phyloP scores from a whole-genome alignment of 2,329 filamentous ascomycete genomes.

The Aspergillus ustus region DNA sequence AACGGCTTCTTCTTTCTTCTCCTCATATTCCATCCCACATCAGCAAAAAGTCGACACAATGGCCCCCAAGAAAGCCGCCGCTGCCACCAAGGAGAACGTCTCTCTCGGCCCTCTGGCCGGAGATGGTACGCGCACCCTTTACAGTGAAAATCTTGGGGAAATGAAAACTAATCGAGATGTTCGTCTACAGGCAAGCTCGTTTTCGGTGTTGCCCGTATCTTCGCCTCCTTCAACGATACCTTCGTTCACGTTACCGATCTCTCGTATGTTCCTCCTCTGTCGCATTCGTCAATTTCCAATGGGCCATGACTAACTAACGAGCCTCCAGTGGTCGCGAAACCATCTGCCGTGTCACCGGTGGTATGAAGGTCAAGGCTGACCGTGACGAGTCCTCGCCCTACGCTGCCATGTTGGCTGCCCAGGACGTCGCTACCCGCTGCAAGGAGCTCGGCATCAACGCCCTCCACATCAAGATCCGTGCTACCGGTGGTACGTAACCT shows the following conservation, averaged over 20 bases:
- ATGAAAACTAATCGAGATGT: slow-evolving; percentile 16
- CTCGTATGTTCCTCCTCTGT: slow-evolving; percentile 60
- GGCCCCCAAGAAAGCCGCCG: slow-evolving; percentile 85
- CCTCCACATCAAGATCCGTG: slow-evolving; percentile 99
- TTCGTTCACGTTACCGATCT: slow-evolving; percentile 99
- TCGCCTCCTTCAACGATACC: slow-evolving; percentile 92
- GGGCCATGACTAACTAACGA: slow-evolving; percentile 17
- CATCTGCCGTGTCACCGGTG: slow-evolving; percentile 99
- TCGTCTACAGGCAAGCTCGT: slow-evolving; percentile 79
- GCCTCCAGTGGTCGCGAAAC: slow-evolving; percentile 91
- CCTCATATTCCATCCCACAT: slow-evolving; percentile 49
- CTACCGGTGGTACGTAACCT: slow-evolving; percentile 80
- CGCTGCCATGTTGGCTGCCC: slow-evolving; percentile 99
- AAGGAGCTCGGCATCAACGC: slow-evolving; percentile 87
- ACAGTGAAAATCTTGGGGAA: background rate
- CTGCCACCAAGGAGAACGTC: slow-evolving; percentile 91
- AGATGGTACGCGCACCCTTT: slow-evolving; percentile 70
- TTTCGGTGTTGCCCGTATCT: slow-evolving; percentile 97
- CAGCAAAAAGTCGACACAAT: slow-evolving; percentile 65
- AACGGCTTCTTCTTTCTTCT: slow-evolving; percentile 34
- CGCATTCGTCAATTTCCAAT: background rate
- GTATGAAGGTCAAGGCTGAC: slow-evolving; percentile 99
- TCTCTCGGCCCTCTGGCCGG: slow-evolving; percentile 95
- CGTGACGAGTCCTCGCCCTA: slow-evolving; percentile 99
- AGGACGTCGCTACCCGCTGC: slow-evolving; percentile 94